Base-by-base conservation (phyloP, 108 stramenopile species). In the Cyclotella distinguenda region DNA sequence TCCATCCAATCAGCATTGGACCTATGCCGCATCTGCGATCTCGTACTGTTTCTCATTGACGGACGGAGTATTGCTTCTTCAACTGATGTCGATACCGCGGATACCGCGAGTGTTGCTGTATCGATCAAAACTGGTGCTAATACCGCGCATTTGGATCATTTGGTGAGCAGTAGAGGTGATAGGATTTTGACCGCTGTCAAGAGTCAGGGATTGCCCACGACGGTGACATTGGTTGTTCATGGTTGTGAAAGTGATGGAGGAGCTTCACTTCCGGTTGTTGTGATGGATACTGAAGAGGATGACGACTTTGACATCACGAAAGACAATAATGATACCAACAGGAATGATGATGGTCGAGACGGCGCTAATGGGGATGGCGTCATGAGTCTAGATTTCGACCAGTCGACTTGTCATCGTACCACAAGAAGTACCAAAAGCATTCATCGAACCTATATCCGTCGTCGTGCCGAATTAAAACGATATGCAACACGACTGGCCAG, bases 171-270 rank as follows among this genome's bases (percentile, higher is more conserved):
- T 18, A 69, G 84, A 23, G 95, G 95, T 12, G 95, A 96, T 66
- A 76, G 89, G 54, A 82, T 95, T 10, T 65, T 98, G 64, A 66
- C 89, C n/a, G 90, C 94, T 6, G 52, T 98, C 59, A 97, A 98
- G 74, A 89, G 91, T 15, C 93, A 95, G 67, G 99, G 97, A n/a
- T 61, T 97, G 26, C 97, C 99, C 6, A 77, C 92, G 18, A 79
- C 89, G 11, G 78, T 95, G n/a, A 95, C 95, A 22, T 62, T 95
- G 57, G 45, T 96, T 22, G 88, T 87, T 35, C 75, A 78, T 72
- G 61, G 45, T 11, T 34, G 52, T 38, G 48, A 27, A 26, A 51
- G 74, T 16, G 27, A n/a, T n/a, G n/a, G n/a, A n/a, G 27, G 18
- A 36, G 27, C 4, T 32, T 10, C 30, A 5, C 11, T 34, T 23